These are phyloP conservation scores for Rhizopus microsporus DNA, from an alignment of 371 early-diverging fungal species.

Conservation along the genomic window DNA sequence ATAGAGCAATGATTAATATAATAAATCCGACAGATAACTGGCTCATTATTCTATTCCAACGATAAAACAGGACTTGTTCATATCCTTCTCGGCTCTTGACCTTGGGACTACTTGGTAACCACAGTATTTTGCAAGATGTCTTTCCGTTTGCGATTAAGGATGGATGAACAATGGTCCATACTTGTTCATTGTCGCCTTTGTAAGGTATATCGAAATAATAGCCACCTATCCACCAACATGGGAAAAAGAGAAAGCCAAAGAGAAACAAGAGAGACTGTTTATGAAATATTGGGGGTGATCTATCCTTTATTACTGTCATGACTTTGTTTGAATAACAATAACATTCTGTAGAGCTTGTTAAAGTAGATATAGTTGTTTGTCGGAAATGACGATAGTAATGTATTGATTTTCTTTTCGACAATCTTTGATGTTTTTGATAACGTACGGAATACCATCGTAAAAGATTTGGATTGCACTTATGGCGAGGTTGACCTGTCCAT, in stretches of 20 bases:
- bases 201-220: slow-evolving; percentile 11
- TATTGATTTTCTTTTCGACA: background rate
- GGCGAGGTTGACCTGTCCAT: background rate
- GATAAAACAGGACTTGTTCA: slow-evolving; percentile 10
- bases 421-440: background rate
- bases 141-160: slow-evolving; percentile 40
- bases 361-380: background rate
- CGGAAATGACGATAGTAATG: background rate
- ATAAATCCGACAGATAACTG: slow-evolving; percentile 27
- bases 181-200: background rate
- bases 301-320: background rate
- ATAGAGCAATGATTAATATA: slow-evolving; percentile 15
- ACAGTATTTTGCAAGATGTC: slow-evolving; percentile 16
- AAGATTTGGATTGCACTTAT: background rate
- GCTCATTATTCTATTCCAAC: slow-evolving; percentile 37
- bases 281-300: slow-evolving; percentile 39
- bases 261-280: slow-evolving; percentile 42
- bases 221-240: slow-evolving; percentile 51
- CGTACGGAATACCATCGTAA: background rate
- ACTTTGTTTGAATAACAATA: background rate
- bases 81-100: background rate
- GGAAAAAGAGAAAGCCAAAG: slow-evolving; percentile 48
- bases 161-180: slow-evolving; percentile 22
- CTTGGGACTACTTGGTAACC: slow-evolving; percentile 6
- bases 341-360: background rate